phyloP scores from a whole-genome alignment of 805 yeast species.

The Candida wancherniae region DNA sequence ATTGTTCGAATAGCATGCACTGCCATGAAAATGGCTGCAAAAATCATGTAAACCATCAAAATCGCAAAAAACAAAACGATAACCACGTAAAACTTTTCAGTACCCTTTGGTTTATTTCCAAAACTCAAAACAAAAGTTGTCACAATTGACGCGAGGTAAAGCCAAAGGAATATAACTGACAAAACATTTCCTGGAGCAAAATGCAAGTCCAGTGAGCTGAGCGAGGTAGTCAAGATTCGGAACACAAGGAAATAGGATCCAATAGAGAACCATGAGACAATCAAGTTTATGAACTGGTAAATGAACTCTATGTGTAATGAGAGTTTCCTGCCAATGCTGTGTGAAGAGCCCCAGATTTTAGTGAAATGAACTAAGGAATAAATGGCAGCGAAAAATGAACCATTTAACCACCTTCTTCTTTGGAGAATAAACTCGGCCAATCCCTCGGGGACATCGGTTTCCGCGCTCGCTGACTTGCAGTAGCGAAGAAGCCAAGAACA shows the following conservation, averaged over 20 bases:
- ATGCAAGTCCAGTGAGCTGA: slow-evolving; percentile 31
- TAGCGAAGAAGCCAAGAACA: slow-evolving; percentile 60
- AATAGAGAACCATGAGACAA: slow-evolving; percentile 60
- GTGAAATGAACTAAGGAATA: slow-evolving; percentile 53
- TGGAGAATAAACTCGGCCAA: slow-evolving; percentile 60
- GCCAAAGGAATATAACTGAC: slow-evolving; percentile 50
- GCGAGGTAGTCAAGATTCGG: slow-evolving; percentile 54
- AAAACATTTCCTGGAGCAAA: slow-evolving; percentile 45
- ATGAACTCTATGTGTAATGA: slow-evolving; percentile 51
- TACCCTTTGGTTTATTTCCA: slow-evolving; percentile 63
- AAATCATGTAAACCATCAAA: slow-evolving; percentile 54
- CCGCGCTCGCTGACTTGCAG: slow-evolving; percentile 60
- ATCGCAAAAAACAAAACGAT: slow-evolving; percentile 54
- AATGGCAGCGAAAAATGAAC: slow-evolving; percentile 63
- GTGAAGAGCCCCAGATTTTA: slow-evolving; percentile 51
- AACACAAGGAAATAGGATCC: slow-evolving; percentile 62
- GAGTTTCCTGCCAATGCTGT: slow-evolving; percentile 45
- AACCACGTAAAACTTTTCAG: slow-evolving; percentile 48
- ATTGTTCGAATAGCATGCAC: slow-evolving; percentile 43
- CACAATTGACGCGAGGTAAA: slow-evolving; percentile 52
- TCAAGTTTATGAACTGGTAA: slow-evolving; percentile 50
- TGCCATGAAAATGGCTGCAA: slow-evolving; percentile 56
- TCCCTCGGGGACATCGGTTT: slow-evolving; percentile 63
- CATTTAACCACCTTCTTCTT: slow-evolving; percentile 66
- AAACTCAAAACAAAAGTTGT: slow-evolving; percentile 59